These are phyloP conservation scores for Russula olivacea DNA, from an alignment of 768 basidiomycete species.

Conservation along the genomic window DNA sequence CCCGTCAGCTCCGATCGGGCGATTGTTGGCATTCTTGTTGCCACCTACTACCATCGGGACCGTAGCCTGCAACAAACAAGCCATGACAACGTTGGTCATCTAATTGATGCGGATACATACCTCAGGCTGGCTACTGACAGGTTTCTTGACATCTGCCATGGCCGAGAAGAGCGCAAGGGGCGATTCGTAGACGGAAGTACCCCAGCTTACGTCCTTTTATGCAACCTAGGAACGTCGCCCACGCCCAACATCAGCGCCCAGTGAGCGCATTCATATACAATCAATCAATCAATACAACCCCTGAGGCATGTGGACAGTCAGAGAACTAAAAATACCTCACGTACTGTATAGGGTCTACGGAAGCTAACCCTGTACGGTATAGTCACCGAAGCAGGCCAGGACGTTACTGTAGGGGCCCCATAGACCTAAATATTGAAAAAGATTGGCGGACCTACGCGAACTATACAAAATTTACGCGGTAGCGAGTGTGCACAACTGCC, in stretches of 20 bases:
- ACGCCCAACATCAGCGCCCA: neutral
- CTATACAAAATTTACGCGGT: neutral
- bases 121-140: neutral
- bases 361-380: too few relatives aligned
- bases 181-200: neutral
- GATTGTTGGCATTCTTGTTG: constrained; percentile 27
- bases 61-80: neutral
- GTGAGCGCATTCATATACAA: neutral
- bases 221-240: neutral
- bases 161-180: neutral
- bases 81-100: neutral
- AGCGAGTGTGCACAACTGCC: neutral
- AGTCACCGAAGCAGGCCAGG: too few relatives aligned
- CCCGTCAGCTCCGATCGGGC: constrained; percentile 29
- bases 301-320: neutral
- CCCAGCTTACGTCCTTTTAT: neutral
- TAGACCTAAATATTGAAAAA: too few relatives aligned
- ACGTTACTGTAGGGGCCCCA: too few relatives aligned
- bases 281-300: neutral
- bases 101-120: neutral
- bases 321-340: too few relatives aligned
- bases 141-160: neutral
- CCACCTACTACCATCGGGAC: constrained; percentile 11
- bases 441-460: neutral
- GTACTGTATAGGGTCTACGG: too few relatives aligned